Base-by-base conservation (phyloP, 1,139 yeast genomes). In the Debaryomyces fabryi region DNA sequence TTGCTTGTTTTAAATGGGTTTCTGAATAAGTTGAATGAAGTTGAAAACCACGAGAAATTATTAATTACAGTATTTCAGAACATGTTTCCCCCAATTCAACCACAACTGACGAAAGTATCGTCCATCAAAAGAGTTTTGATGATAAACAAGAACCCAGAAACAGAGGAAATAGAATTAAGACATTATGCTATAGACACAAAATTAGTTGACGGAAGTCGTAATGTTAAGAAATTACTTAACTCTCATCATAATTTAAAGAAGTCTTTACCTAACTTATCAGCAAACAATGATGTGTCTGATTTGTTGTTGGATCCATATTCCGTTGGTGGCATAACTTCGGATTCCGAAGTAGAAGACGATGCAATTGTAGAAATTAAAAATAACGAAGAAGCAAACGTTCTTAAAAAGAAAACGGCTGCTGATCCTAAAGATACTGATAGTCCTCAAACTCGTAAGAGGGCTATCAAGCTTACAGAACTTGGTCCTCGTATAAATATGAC, bases 51-150 rank as follows among this genome's bases (percentile, higher is more conserved):
- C 52, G 98, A 93, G 65, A 88, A 89, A 58, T 77, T 93, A 56
- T 68, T 92, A 55, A 83, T 96, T 29, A 89, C 98, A 2, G 85
- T 92, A 73, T 90, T 95, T 71, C 99, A 93, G 67, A 91, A 91
- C 70, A 83, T 93, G 83, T 91, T 93, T 65, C 99, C 99, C 5
- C 91, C 99, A 18, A 86, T 95, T 58, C 83, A 86, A 50, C 97
- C 97, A 20, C 87, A 87, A 53, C 72, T 74, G 52, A 89, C 96
- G 29, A 85, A 83, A 55, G 86, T 93, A 27, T 72, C 78, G 38
- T 74, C 86, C 1, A 92, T 95, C 52, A 86, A 84, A 60, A 78
- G 99, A 58, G 98, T 95, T 8, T 73, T 95, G 59, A 79, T 95
- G 81, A 72, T 95, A 51, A 86, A 87, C 64, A 88, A 85, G 61